phyloP scores from a whole-genome alignment of 83 land plant genomes.

The Isoetes engelmannii region DNA sequence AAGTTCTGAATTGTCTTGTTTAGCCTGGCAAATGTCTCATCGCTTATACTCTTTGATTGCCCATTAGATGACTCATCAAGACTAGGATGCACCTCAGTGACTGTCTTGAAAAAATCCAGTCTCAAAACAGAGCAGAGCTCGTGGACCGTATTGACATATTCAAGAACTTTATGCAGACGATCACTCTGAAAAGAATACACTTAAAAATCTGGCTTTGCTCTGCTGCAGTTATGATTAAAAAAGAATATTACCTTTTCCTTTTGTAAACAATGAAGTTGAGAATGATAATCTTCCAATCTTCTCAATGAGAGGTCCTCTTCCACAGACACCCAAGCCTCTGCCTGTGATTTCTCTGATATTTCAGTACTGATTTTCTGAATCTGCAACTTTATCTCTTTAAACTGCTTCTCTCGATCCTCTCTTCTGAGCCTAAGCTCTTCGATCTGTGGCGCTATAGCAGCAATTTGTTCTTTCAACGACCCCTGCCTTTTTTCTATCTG shows the following conservation, averaged over 20 bases:
- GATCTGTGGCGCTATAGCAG: conserved; percentile 43
- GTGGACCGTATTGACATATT: conserved; percentile 46
- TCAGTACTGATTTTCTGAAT: conserved; percentile 52
- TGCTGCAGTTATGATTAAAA: no score
- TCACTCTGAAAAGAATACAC: conserved; percentile 45
- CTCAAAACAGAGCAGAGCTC: conserved; percentile 57
- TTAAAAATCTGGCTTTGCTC: neutral
- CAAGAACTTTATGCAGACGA: conserved; percentile 61
- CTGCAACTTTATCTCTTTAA: conserved; percentile 47
- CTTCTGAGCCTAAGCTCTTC: conserved; percentile 54
- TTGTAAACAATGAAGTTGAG: conserved; percentile 50
- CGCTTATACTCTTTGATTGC: conserved; percentile 64
- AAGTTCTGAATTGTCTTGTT: conserved; percentile 53
- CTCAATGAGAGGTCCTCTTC: conserved; percentile 58
- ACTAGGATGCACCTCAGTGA: conserved; percentile 74
- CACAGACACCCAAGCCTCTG: neutral
- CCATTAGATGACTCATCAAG: conserved; percentile 48
- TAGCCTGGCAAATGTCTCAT: conserved; percentile 51
- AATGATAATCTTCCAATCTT: conserved; percentile 56
- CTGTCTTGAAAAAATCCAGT: conserved; percentile 50
- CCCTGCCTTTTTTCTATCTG: conserved; percentile 44
- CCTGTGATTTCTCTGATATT: conserved; percentile 37
- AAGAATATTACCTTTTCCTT: conserved; percentile 51
- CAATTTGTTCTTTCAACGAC: conserved; percentile 60
- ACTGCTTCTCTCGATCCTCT: conserved; percentile 44